Base-by-base conservation (phyloP, 2,329 filamentous ascomycete species). In the Cercospora zeina region DNA sequence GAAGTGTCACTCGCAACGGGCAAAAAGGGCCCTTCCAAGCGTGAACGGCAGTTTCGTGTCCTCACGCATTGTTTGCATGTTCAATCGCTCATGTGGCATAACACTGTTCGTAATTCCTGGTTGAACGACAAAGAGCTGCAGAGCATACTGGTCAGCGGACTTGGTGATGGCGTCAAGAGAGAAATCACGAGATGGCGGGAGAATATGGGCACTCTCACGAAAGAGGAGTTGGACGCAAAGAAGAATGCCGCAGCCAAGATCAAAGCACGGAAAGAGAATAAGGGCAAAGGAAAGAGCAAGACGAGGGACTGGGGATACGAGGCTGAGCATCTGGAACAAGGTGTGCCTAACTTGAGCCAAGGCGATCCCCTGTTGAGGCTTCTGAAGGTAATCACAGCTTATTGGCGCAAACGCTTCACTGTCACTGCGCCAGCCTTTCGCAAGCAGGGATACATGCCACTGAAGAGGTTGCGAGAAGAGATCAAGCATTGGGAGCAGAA, bases 21-120 rank as follows among this genome's bases (percentile, higher is more conserved):
- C 16, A 96, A 91, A 76, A 96, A 93, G 73, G 93, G 91, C 0
- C 89, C 90, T 0, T 89, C 90, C 2, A 96, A 96, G 76, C 85
- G 89, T 30, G 91, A 97, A 72, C 86, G 91, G 56, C 84, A 87
- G 63, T 89, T 93, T 60, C 85, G 95, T 27, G 84, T 87, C 34
- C 83, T 87, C 3, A 92, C 91, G 0, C 95, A 99, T 75, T 90
- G 90, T 69, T 82, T 96, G 68, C 95, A 99, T 75, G 92, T 97
- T 1, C 87, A 96, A 73, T 85, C 87, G 57, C 79, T 99, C 14
- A 83, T 99, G 63, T 97, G 89, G 82, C 93, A 97, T 74, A 97
- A 97, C 72, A 85, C 90, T 0, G 77, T 95, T 13, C 86, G 90
- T 45, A 97, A 97, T 73, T 81, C 85, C 0, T 97, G 93, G 88